Evolutionary conservation across 2,329 filamentous ascomycete genomes (phyloP), one percentile per base, ranked within the genome.

Genomic region (Pyrenophora graminea): DNA sequence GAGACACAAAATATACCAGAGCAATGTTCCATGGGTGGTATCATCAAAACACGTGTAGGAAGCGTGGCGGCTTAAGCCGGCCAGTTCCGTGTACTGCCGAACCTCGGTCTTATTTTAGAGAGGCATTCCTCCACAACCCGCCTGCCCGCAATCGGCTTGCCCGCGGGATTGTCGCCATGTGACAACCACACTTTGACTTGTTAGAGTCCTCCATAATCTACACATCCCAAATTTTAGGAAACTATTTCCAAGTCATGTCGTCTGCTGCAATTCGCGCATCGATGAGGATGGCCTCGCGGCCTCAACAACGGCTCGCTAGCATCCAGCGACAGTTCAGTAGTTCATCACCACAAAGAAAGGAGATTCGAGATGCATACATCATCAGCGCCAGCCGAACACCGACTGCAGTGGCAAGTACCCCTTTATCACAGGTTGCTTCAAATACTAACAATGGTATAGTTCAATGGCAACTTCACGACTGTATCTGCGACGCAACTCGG

Each of bases 331-430:
- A 73, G 18, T 73, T 74, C 56, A 72, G 68, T 60, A 68, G 61
- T 38, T 71, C 66, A 3, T 54, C 58, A 33, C 59, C 56, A 21
- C 64, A 64, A 45, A 62, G 56, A 55, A 79, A 86, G 74, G 88
- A 96, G 70, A 83, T 96, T 46, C 87, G 89, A 68, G 91, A 97
- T 74, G 93, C 90, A 40, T 99, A 97, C 76, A 97, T 99, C 63
- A 76, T 99, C 57, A 92, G 91, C 69, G 94, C 89, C 9, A 84
- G 92, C 13, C 83, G 94, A 66, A 99, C 94, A 42, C 93, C 94
- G 1, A 95, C 90, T 15, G 89, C 86, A 61, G 95, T 94, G 80
- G 92, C 94, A 73, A 43, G 69, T 57, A 5, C 51, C 39, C 3
- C 8, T 25, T 18, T 19, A 39, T 33, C 4, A 13, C 23, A 44